These are phyloP conservation scores for Thalassiosira ordinaria DNA, from an alignment of 352 stramenopile species.

Conservation along the genomic window DNA sequence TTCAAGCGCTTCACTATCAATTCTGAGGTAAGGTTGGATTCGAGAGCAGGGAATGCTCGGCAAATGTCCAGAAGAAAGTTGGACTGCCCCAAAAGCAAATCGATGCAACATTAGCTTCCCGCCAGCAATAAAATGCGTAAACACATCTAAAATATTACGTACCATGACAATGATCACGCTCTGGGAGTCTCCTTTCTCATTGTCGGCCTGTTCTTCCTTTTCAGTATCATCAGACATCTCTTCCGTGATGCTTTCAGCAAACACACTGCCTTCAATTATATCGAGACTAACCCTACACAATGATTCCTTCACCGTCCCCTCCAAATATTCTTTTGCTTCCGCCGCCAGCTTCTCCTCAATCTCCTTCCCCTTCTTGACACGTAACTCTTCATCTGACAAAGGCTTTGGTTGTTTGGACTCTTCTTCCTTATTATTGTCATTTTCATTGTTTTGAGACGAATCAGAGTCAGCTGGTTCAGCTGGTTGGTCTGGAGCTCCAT, in stretches of 20 bases:
- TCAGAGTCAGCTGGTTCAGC: not conserved
- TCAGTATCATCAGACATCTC: slow-evolving; percentile 8
- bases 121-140: no score
- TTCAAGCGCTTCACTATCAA: slow-evolving; percentile 61
- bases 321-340: slow-evolving; percentile 42
- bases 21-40: slow-evolving; percentile 48
- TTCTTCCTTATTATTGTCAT: slow-evolving; percentile 6
- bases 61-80: slow-evolving; percentile 78
- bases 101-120: no score
- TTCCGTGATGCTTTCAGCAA: slow-evolving; percentile 5
- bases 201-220: not conserved
- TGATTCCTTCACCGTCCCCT: slow-evolving; percentile 40
- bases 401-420: slow-evolving; percentile 32
- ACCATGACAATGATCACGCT: slow-evolving; percentile 68
- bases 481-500: slow-evolving; percentile 1
- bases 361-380: slow-evolving; percentile 40
- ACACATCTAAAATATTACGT: no score
- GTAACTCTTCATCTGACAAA: slow-evolving; percentile 35
- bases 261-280: slow-evolving; percentile 50
- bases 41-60: slow-evolving; percentile 57
- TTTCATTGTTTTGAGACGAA: not conserved
- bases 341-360: slow-evolving; percentile 49
- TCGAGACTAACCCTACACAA: slow-evolving; percentile 42
- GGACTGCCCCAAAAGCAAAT: no score
- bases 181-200: slow-evolving; percentile 43